Evolutionary conservation across 1,139 yeast genomes (phyloP).

Genomic region (Kodamaea fungicola): DNA sequence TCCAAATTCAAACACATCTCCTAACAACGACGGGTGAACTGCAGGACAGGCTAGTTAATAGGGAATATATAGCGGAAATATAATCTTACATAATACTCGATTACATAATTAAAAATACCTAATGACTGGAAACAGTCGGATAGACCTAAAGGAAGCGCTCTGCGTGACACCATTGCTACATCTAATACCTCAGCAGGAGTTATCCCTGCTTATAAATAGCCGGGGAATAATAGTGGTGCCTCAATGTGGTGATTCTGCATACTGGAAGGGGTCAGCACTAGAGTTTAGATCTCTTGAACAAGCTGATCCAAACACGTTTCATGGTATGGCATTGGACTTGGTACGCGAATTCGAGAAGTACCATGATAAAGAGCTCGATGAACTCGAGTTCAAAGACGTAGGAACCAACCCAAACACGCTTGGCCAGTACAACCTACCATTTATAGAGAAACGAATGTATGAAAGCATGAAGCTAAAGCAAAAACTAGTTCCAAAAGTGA

Average conservation of each 20-base stretch:
- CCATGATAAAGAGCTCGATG: constrained; percentile 1
- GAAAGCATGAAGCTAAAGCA: not conserved
- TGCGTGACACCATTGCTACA: constrained; percentile 28
- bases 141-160: constrained; percentile 21
- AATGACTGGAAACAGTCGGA: not conserved
- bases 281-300: not conserved
- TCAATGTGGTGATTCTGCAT: constrained; percentile 8
- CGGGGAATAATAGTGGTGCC: constrained; percentile 7
- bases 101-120: constrained; percentile 13
- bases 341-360: not conserved
- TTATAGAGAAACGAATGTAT: constrained; percentile 8
- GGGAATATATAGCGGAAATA: no score
- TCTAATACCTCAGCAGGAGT: constrained; percentile 27
- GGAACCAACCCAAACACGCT: not conserved
- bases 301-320: not conserved
- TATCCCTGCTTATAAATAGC: constrained; percentile 20
- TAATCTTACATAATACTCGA: constrained; percentile 9
- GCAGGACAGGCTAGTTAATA: no score
- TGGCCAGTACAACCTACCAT: constrained; percentile 3
- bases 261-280: not conserved
- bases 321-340: not conserved
- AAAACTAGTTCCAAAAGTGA: not conserved
- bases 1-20: no score
- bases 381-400: constrained; percentile 2
- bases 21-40: no score